Evolutionary conservation across 495 filamentous ascomycete genomes (phyloP).

Genomic region (Staphylotrichum longicolle): DNA sequence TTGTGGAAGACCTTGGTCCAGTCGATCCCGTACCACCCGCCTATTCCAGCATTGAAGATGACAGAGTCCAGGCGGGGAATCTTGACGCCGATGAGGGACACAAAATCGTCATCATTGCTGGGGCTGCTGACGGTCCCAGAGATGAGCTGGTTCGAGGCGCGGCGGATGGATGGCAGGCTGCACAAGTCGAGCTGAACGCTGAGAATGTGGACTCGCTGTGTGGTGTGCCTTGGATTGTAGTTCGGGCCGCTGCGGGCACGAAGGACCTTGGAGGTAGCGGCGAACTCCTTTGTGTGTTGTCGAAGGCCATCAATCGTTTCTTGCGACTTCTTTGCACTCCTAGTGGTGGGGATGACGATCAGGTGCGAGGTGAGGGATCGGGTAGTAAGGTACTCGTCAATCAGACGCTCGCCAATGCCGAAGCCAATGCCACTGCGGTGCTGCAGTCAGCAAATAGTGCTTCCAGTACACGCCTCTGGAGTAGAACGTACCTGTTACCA

Average conservation of each 20-base stretch:
- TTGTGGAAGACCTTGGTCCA: constrained; percentile 62
- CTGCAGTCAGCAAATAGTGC: constrained; percentile 15
- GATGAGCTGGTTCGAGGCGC: constrained; percentile 46
- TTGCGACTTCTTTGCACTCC: constrained; percentile 57
- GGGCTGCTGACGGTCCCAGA: constrained; percentile 51
- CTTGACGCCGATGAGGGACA: constrained; percentile 43
- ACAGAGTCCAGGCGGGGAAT: constrained; percentile 74
- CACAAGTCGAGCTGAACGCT: constrained; percentile 58
- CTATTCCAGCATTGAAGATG: constrained; percentile 85
- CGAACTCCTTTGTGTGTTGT: constrained; percentile 48
- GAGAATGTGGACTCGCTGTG: constrained; percentile 53
- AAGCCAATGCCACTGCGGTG: constrained; percentile 78
- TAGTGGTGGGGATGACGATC: constrained; percentile 65
- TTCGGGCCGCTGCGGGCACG: constrained; percentile 39
- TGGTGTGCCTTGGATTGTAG: constrained; percentile 46
- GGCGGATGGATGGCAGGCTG: constrained; percentile 49
- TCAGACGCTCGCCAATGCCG: constrained; percentile 79
- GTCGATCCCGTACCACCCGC: constrained; percentile 78
- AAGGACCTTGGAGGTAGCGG: constrained; percentile 37
- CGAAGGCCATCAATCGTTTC: constrained; percentile 56
- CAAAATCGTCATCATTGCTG: constrained; percentile 32
- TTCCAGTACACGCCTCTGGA: background rate
- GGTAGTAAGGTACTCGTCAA: constrained; percentile 80
- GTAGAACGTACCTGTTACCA: constrained; percentile 61
- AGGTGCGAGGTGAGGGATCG: constrained; percentile 61